phyloP scores from a whole-genome alignment of 179 eudicot species.

The Beta lomatogona region DNA sequence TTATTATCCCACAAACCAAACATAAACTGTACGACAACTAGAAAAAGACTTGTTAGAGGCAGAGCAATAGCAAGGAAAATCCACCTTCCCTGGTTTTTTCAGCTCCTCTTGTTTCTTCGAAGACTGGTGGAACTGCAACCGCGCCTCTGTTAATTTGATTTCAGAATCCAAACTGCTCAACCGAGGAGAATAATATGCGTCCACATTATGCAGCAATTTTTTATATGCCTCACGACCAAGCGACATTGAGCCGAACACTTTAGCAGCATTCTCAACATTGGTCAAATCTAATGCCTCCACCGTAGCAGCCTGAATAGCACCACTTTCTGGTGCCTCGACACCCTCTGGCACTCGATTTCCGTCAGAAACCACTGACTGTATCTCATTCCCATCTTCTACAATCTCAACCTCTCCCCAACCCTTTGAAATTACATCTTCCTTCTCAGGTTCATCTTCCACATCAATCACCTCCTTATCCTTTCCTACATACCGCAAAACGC shows the following conservation, averaged over 20 bases:
- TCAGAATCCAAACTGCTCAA: constrained; percentile 36
- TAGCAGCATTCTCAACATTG: constrained; percentile 36
- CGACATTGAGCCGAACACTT: constrained; percentile 31
- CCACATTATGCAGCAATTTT: constrained; percentile 39
- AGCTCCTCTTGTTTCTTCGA: constrained; percentile 38
- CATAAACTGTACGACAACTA: neutral
- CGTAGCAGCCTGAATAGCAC: constrained; percentile 30
- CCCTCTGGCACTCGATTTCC: constrained; percentile 24
- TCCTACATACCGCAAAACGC: constrained; percentile 26
- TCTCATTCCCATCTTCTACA: constrained; percentile 40
- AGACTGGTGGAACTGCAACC: constrained; percentile 18
- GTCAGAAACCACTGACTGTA: constrained; percentile 31
- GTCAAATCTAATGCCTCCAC: constrained; percentile 30
- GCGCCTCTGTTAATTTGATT: constrained; percentile 40
- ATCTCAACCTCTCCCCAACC: constrained; percentile 50
- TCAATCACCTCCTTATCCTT: constrained; percentile 45
- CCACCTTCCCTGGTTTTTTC: constrained; percentile 31
- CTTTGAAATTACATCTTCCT: constrained; percentile 31
- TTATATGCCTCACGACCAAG: constrained; percentile 38
- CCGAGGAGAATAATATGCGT: constrained; percentile 32
- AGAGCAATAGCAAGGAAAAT: constrained; percentile 9
- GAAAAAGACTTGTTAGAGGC: neutral
- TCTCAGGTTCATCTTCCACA: constrained; percentile 31
- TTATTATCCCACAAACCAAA: constrained; percentile 14
- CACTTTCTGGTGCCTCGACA: constrained; percentile 31